phyloP scores from a whole-genome alignment of 768 basidiomycete species.

The Albatrellus ellisii region DNA sequence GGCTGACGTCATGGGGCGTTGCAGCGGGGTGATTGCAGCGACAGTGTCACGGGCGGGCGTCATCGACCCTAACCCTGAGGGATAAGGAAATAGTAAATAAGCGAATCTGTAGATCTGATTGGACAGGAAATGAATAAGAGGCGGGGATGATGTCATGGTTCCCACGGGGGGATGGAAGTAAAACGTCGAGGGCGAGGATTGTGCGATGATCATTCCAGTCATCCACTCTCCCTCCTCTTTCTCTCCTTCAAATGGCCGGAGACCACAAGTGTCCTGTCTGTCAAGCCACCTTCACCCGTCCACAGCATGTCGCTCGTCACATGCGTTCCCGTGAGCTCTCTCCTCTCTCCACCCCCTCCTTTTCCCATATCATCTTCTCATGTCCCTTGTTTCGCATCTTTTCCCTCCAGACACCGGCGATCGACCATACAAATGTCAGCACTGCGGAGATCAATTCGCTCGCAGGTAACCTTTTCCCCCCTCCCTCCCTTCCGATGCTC shows the following conservation, averaged over 20 bases:
- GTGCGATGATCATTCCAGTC: neutral
- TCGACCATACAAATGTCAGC: conserved; percentile 79
- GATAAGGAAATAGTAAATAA: neutral
- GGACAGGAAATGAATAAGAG: neutral
- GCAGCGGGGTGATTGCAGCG: conserved; percentile 14
- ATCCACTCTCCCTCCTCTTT: neutral
- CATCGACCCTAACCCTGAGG: neutral
- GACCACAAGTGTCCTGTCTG: conserved; percentile 85
- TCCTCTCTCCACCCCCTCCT: conserved; percentile 6
- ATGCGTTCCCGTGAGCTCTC: conserved; percentile 72
- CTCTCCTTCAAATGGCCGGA: conserved; percentile 42
- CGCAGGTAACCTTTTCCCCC: no score
- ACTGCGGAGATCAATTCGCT: conserved; percentile 85
- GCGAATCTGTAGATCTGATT: neutral
- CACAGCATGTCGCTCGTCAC: conserved; percentile 82
- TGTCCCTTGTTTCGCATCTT: conserved; percentile 5
- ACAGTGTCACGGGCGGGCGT: conserved; percentile 13
- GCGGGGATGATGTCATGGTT: conserved; percentile 8
- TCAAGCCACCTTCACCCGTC: conserved; percentile 76
- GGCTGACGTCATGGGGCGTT: conserved; percentile 12
- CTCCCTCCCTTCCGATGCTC: no score
- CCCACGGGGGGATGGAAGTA: conserved; percentile 1
- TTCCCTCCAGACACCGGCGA: conserved; percentile 63
- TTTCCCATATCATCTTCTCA: neutral
- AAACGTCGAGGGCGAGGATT: neutral